phyloP scores from a whole-genome alignment of 1,139 yeast genomes.

The Arxiozyma heterogenica region DNA sequence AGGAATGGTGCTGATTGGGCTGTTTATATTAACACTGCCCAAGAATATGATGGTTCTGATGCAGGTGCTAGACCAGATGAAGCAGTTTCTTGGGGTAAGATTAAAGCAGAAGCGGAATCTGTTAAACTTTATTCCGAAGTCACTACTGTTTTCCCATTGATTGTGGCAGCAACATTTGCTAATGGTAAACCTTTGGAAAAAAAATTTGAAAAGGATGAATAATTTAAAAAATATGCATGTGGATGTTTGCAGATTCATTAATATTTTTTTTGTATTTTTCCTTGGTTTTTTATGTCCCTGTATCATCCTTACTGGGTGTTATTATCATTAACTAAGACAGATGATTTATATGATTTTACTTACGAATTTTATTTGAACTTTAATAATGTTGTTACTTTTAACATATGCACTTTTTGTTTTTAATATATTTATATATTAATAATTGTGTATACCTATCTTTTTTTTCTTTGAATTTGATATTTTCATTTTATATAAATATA shows the following conservation, averaged over 20 bases:
- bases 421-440: neutral
- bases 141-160: conserved; percentile 88
- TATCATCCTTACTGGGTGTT: neutral
- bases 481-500: neutral
- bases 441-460: neutral
- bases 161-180: conserved; percentile 97
- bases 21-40: conserved; percentile 94
- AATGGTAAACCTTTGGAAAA: conserved; percentile 32
- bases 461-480: neutral
- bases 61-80: conserved; percentile 99
- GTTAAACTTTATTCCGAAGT: conserved; percentile 95
- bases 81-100: conserved; percentile 98
- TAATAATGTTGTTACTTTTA: neutral
- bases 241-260: neutral
- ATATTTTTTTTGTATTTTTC: neutral
- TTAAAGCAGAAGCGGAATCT: conserved; percentile 83
- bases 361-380: neutral
- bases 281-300: neutral
- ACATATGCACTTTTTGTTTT: neutral
- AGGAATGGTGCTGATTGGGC: conserved; percentile 99
- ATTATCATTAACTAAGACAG: neutral
- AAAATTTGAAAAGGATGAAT: conserved; percentile 2
- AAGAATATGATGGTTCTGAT: conserved; percentile 97
- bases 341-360: neutral
- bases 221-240: neutral